Evolutionary conservation across 768 basidiomycete species (phyloP).

Genomic region (Pulveroboletus sp.): DNA sequence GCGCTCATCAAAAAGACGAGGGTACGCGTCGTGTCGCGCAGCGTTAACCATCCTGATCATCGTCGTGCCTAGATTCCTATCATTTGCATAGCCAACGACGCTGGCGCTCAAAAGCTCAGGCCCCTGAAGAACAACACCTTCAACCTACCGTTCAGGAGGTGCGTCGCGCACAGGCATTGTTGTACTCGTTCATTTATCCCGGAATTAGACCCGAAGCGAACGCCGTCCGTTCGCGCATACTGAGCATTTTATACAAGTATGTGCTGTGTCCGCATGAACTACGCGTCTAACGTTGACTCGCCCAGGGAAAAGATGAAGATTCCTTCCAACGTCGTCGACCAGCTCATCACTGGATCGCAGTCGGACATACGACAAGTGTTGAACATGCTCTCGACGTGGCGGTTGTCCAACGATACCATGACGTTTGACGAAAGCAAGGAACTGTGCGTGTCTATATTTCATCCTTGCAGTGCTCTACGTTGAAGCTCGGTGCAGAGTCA

Average conservation of each 20-base stretch:
- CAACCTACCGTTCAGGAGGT: conserved; percentile 77
- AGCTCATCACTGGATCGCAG: conserved; percentile 82
- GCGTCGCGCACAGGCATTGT: conserved; percentile 12
- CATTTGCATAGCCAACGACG: conserved; percentile 96
- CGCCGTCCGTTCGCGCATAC: conserved; percentile 78
- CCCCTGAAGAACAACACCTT: conserved; percentile 73
- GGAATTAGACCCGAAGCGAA: conserved; percentile 64
- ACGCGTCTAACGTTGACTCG: not conserved
- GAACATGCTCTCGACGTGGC: conserved; percentile 99
- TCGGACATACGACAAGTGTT: conserved; percentile 97
- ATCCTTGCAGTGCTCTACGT: not conserved
- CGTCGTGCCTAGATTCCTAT: conserved; percentile 72
- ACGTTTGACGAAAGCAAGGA: conserved; percentile 87
- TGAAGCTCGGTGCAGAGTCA: conserved; percentile 48
- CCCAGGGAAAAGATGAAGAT: conserved; percentile 88
- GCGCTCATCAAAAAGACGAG: conserved; percentile 90
- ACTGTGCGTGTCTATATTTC: conserved; percentile 70
- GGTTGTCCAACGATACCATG: conserved; percentile 75
- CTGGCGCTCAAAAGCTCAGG: conserved; percentile 83
- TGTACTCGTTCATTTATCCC: not conserved
- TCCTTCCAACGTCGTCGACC: conserved; percentile 88
- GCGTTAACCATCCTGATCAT: not conserved
- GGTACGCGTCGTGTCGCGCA: conserved; percentile 36
- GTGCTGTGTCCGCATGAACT: conserved; percentile 16
- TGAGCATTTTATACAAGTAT: conserved; percentile 89